Conservation (phyloP, 768 basidiomycete genomes). For the Phlebiopsis gigantea region DNA sequence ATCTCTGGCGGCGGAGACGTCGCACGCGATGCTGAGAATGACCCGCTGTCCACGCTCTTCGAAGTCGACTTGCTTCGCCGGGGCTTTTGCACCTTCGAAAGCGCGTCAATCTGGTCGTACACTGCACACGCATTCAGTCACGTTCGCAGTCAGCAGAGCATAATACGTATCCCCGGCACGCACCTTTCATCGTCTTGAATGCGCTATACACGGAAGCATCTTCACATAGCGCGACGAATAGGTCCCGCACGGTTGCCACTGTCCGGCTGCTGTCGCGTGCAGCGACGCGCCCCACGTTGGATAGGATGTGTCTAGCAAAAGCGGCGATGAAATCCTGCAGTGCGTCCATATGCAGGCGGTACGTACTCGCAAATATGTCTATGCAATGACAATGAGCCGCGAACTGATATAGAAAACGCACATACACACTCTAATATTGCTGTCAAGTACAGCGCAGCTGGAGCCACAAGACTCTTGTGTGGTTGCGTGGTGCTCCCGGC, state of each 20-base stretch:
- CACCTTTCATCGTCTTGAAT: conserved; percentile 85
- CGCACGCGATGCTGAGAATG: conserved; percentile 35
- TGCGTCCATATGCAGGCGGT: neutral
- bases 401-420: conserved; percentile 14
- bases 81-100: conserved; percentile 52
- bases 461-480: conserved; percentile 56
- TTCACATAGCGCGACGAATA: conserved; percentile 86
- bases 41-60: conserved; percentile 38
- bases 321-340: conserved; percentile 1
- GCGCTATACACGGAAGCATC: conserved; percentile 82
- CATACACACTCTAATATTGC: conserved; percentile 85
- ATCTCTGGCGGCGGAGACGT: conserved; percentile 31
- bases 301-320: conserved; percentile 67
- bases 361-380: conserved; percentile 88
- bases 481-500: conserved; percentile 43
- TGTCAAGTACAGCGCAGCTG: conserved; percentile 85
- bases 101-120: conserved; percentile 70
- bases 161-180: conserved; percentile 17
- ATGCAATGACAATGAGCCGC: conserved; percentile 11
- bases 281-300: conserved; percentile 79
- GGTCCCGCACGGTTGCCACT: conserved; percentile 69
- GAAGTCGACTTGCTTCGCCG: conserved; percentile 59
- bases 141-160: neutral
- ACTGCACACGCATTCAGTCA: conserved; percentile 35
- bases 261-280: conserved; percentile 81